Conservation (phyloP, 352 stramenopile species). For the Albugo laibachii region DNA sequence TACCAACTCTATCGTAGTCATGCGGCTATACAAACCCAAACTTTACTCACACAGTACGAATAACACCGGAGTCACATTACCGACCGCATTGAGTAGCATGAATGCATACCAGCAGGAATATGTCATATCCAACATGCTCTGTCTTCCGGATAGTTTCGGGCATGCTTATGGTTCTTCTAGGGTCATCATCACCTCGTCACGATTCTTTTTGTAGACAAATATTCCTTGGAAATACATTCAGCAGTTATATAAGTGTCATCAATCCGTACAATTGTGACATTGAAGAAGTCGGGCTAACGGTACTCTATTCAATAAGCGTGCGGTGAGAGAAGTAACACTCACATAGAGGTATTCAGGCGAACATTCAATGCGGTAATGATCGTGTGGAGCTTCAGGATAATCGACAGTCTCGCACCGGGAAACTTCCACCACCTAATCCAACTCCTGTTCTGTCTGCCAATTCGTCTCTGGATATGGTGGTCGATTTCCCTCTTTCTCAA, state of each 20-base stretch:
- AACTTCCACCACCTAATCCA: slow-evolving; percentile 54
- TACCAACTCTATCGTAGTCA: slow-evolving; percentile 23
- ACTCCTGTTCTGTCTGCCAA: slow-evolving; percentile 36
- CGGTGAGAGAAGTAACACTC: background rate
- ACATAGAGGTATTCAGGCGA: slow-evolving; percentile 19
- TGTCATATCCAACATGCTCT: slow-evolving; percentile 74
- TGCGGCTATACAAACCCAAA: slow-evolving; percentile 82
- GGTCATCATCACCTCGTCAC: background rate
- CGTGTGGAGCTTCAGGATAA: slow-evolving; percentile 65
- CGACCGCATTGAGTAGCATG: slow-evolving; percentile 21
- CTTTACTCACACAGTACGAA: slow-evolving; percentile 37
- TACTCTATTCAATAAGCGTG: slow-evolving; percentile 3
- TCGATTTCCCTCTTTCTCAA: slow-evolving; percentile 79
- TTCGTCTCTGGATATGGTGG: slow-evolving; percentile 80
- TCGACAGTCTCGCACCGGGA: slow-evolving; percentile 39
- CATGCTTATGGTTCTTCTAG: slow-evolving; percentile 8
- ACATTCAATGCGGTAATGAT: slow-evolving; percentile 74
- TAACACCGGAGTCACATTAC: slow-evolving; percentile 28
- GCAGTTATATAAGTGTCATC: slow-evolving; percentile 84
- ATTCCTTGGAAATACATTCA: slow-evolving; percentile 84
- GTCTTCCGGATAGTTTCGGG: slow-evolving; percentile 82
- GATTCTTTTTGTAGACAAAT: slow-evolving; percentile 43
- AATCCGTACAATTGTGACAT: slow-evolving; percentile 74
- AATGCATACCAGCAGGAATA: slow-evolving; percentile 55
- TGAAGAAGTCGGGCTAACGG: slow-evolving; percentile 47